These are phyloP conservation scores for Ciborinia camelliae DNA, from an alignment of 2,329 filamentous ascomycete genomes.

Conservation along the genomic window DNA sequence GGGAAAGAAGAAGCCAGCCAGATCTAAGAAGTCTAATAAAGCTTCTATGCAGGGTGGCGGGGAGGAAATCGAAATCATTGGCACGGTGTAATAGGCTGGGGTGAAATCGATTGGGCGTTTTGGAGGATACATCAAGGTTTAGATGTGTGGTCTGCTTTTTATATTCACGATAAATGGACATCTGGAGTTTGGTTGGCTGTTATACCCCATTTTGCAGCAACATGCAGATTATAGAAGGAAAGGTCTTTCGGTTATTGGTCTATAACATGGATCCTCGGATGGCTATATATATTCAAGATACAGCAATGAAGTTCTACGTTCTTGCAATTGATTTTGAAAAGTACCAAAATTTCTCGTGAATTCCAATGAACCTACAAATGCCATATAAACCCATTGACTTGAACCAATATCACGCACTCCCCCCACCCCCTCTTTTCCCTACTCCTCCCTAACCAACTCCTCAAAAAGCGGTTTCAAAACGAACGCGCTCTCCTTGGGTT, in stretches of 20 bases:
- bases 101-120: conserved; percentile 4
- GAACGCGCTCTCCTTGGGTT: conserved; percentile 80
- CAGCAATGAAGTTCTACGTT: not conserved
- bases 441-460: conserved; percentile 61
- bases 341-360: not conserved
- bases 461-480: conserved; percentile 69
- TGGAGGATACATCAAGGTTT: not conserved
- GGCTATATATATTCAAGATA: not conserved
- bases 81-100: conserved; percentile 11
- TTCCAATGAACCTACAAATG: not conserved
- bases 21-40: conserved; percentile 35
- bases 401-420: not conserved
- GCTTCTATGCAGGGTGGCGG: conserved; percentile 30
- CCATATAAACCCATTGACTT: not conserved
- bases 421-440: not conserved
- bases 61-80: conserved; percentile 35
- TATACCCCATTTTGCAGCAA: conserved; percentile 15
- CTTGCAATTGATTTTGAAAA: not conserved
- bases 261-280: not conserved
- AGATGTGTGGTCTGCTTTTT: not conserved
- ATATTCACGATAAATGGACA: not conserved
- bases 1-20: conserved; percentile 23
- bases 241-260: not conserved
- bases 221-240: not conserved
- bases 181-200: conserved; percentile 7